These are phyloP conservation scores for Epichloe gansuensis DNA, from an alignment of 2,329 filamentous ascomycete genomes.

Conservation along the genomic window DNA sequence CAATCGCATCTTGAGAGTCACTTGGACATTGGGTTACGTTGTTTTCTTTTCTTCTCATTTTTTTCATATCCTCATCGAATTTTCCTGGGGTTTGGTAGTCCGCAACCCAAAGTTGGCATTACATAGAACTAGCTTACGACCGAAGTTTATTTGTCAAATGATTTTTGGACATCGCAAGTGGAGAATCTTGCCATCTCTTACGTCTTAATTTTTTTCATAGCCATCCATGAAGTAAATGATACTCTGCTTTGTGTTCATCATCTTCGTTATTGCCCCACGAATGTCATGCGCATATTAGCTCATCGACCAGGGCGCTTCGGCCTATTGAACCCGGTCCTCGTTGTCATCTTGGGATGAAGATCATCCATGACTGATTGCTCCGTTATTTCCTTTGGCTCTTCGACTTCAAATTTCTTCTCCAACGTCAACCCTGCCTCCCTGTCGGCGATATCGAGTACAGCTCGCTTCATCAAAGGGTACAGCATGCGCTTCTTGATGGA, in stretches of 20 bases:
- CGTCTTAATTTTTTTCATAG: not conserved
- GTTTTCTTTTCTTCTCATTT: not conserved
- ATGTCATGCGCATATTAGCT: slow-evolving; percentile 3
- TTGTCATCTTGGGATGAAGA: slow-evolving; percentile 52
- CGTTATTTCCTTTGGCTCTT: slow-evolving; percentile 57
- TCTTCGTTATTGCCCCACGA: not conserved
- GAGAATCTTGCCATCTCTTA: not conserved
- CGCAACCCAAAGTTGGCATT: not conserved
- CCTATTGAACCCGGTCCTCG: slow-evolving; percentile 57
- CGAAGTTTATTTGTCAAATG: not conserved
- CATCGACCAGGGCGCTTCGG: slow-evolving; percentile 66
- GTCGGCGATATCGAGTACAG: slow-evolving; percentile 54
- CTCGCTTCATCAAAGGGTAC: slow-evolving; percentile 59
- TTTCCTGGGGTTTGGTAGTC: not conserved
- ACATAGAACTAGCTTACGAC: not conserved
- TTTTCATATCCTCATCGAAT: not conserved
- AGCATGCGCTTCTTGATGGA: slow-evolving; percentile 75
- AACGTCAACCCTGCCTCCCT: slow-evolving; percentile 51
- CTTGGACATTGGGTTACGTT: not conserved
- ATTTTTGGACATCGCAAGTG: not conserved
- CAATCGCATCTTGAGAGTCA: not conserved
- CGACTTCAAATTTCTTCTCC: slow-evolving; percentile 57
- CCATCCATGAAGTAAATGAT: not conserved
- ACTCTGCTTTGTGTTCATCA: not conserved
- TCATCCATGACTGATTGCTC: slow-evolving; percentile 52